Conservation (phyloP, 768 basidiomycete species). For the Steccherinum ochraceum region DNA sequence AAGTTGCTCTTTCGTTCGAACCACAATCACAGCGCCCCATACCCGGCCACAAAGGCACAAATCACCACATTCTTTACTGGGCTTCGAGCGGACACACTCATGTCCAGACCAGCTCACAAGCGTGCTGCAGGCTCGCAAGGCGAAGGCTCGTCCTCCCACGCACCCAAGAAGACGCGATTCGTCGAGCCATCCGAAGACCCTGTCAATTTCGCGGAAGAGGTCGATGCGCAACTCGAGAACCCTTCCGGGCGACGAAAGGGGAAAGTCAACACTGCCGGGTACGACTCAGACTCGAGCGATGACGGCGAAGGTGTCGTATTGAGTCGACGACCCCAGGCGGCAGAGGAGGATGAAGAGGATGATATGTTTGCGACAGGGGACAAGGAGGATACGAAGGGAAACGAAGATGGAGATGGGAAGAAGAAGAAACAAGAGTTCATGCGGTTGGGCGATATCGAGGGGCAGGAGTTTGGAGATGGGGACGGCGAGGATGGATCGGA, state of each 20-base stretch:
- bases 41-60: too few relatives aligned
- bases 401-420: slow-evolving; percentile 34
- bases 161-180: slow-evolving; percentile 71
- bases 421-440: slow-evolving; percentile 69
- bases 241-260: slow-evolving; percentile 59
- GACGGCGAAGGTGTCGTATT: slow-evolving; percentile 91
- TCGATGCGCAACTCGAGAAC: slow-evolving; percentile 67
- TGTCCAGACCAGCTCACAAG: slow-evolving; percentile 37
- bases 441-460: slow-evolving; percentile 91
- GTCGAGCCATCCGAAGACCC: slow-evolving; percentile 74
- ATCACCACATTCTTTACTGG: too few relatives aligned
- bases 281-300: slow-evolving; percentile 91
- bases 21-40: too few relatives aligned
- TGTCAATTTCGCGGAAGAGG: slow-evolving; percentile 68
- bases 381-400: slow-evolving; percentile 43
- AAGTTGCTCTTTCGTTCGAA: neutral
- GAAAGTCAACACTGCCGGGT: slow-evolving; percentile 78
- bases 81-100: too few relatives aligned
- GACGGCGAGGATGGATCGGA: slow-evolving; percentile 39
- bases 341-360: slow-evolving; percentile 41
- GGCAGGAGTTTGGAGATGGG: slow-evolving; percentile 76
- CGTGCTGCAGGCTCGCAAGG: slow-evolving; percentile 32
- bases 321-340: slow-evolving; percentile 52
- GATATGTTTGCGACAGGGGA: slow-evolving; percentile 78
- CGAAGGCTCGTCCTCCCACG: slow-evolving; percentile 27